Evolutionary conservation across 371 early-diverging fungal species (phyloP).

Genomic region (Mycotypha africana): DNA sequence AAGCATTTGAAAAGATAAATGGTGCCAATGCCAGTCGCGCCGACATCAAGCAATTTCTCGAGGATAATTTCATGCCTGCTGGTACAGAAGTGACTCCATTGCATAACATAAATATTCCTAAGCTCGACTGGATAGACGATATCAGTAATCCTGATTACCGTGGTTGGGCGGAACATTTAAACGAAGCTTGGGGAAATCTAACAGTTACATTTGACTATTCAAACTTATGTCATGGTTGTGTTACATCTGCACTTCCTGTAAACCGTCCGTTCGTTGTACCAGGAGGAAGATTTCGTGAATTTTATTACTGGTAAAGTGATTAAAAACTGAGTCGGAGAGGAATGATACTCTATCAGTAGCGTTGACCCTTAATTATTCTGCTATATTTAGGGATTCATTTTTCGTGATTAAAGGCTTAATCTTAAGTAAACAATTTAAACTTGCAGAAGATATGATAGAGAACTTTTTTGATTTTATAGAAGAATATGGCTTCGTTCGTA

Average conservation of each 20-base stretch:
- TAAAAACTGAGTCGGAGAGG: no score
- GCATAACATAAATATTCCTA: conserved; percentile 8
- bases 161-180: conserved; percentile 46
- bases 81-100: conserved; percentile 23
- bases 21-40: conserved; percentile 38
- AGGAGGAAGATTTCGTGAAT: conserved; percentile 88
- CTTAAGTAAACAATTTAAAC: conserved; percentile 52
- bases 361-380: background rate
- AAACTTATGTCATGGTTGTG: conserved; percentile 50
- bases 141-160: conserved; percentile 45
- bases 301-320: conserved; percentile 91
- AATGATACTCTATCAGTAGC: no score
- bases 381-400: conserved; percentile 59
- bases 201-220: conserved; percentile 47
- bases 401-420: conserved; percentile 82
- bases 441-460: conserved; percentile 57
- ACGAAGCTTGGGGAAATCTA: conserved; percentile 59
- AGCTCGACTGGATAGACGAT: conserved; percentile 43
- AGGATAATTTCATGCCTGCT: conserved; percentile 53
- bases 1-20: conserved; percentile 47
- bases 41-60: conserved; percentile 47
- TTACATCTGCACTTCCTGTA: conserved; percentile 46
- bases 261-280: conserved; percentile 78
- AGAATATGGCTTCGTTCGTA: conserved; percentile 74
- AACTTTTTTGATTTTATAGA: conserved; percentile 72